Base-by-base conservation (phyloP, 345 rosid species). In the Kandelia obovata region DNA sequence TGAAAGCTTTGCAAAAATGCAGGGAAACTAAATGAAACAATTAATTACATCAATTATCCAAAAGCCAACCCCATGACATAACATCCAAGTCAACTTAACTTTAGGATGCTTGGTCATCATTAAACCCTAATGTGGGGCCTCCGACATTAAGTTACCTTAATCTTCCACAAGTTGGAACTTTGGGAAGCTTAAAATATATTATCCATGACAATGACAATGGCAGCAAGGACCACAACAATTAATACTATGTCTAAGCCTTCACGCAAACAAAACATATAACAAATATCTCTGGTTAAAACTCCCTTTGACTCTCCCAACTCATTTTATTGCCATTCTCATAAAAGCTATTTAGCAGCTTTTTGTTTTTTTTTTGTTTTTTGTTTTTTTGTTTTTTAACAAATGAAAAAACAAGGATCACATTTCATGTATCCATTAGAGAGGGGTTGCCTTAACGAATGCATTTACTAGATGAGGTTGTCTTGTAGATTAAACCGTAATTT, bases 161-260 rank as follows among this genome's bases (percentile, higher is more conserved):
- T 67, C 76, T 78, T 65, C 52, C 75, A 46, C 66, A 39, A 25
- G 66, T 39, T 60, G 52, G 62, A 69, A 58, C 75, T 74, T 56
- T 20, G 49, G 55, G 71, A 70, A 74, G 69, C 70, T 57, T 72
- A 69, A 19, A 61, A 19, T 58, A 19, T 58, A 60, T 53, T 67
- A 68, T 53, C 43, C 59, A 75, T 30, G 65, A 71, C 66, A n/a
- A 37, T 43, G 77, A 69, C 81, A 70, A 55, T 19, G 32, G 28
- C 6, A 27, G 21, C 7, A 13, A n/a, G 79, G 79, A 60, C 78
- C 82, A 71, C 69, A 28, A 28, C 9, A 7, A 7, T 34, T 34
- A 34, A 7, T 34, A 7, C 4, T 1, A 28, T 30, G 26, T 30
- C 61, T 31, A 23, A 23, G 7, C 20, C 3, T 57, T 57, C 68